Percentiles rank a stretch among this genome's conserved stretches.
phyloP scores from a whole-genome alignment of 805 yeast species.

The Maudiozyma bulderi region DNA sequence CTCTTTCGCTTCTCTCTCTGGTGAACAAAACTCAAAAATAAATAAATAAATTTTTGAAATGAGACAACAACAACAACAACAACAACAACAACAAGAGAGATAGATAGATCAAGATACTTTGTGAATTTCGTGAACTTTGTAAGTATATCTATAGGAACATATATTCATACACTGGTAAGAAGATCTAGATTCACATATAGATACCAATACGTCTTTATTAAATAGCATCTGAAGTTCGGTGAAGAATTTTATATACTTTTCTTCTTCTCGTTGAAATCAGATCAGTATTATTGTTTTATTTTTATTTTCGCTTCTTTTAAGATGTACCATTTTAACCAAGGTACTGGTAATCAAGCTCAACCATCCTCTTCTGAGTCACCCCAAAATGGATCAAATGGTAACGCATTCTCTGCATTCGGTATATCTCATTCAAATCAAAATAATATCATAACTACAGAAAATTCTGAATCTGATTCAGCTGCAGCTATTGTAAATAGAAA shows the following conservation, averaged over 20 bases:
- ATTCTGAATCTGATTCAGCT: neutral
- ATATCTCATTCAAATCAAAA: conserved; percentile 1
- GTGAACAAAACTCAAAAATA: neutral
- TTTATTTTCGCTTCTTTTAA: too few species aligned
- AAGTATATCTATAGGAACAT: neutral
- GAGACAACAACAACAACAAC: too few species aligned
- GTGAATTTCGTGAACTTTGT: neutral
- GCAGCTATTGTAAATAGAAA: neutral
- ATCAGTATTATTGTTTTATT: too few species aligned
- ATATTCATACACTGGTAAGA: neutral
- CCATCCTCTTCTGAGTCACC: too few species aligned
- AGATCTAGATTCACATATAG: neutral
- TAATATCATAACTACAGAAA: neutral
- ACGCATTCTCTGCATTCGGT: conserved; percentile 7
- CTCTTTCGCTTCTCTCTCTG: neutral
- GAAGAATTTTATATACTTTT: too few species aligned
- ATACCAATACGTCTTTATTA: too few species aligned
- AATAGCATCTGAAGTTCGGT: too few species aligned
- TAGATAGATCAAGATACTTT: too few species aligned
- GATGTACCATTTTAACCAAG: neutral
- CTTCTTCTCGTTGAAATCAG: too few species aligned
- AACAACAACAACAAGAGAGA: too few species aligned
- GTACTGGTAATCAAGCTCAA: neutral
- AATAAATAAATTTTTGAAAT: too few species aligned
- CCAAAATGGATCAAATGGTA: neutral